A percentile compares a stretch with the other conserved stretches of the same genome.
Evolutionary conservation across 495 filamentous ascomycete genomes (phyloP).

Genomic region (Cercophora sp.): DNA sequence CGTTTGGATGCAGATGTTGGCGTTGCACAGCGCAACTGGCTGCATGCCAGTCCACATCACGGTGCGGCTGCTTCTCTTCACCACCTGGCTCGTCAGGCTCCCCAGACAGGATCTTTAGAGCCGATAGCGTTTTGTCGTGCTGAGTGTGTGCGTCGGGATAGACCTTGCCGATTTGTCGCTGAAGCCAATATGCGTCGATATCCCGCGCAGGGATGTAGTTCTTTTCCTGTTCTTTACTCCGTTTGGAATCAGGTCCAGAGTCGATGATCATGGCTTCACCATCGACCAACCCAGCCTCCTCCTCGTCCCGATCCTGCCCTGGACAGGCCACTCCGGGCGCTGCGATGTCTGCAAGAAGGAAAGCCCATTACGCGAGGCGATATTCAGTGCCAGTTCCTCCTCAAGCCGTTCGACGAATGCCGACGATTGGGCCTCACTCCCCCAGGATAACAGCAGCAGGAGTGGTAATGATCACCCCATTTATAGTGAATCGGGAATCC

Average conservation of each 20-base stretch:
- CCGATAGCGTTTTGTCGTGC: constrained; percentile 79
- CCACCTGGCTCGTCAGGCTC: constrained; percentile 65
- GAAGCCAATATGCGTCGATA: constrained; percentile 97
- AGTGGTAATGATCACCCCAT: too few relatives aligned
- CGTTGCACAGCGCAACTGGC: too few relatives aligned
- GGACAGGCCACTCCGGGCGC: constrained; percentile 80
- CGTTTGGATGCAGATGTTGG: too few relatives aligned
- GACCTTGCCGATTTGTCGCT: constrained; percentile 81
- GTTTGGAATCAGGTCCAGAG: constrained; percentile 44
- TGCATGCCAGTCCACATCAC: too few relatives aligned
- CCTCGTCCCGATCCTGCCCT: constrained; percentile 49
- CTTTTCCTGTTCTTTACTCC: constrained; percentile 47
- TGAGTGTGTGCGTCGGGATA: constrained; percentile 88
- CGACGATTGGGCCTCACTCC: constrained; percentile 79
- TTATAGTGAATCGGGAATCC: too few relatives aligned
- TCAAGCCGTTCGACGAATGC: constrained; percentile 98
- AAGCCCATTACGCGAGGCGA: constrained; percentile 78
- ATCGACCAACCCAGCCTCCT: constrained; percentile 45
- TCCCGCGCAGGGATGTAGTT: constrained; percentile 71
- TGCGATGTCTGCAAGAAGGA: constrained; percentile 76
- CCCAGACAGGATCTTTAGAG: constrained; percentile 74
- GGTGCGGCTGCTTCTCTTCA: constrained; percentile 72
- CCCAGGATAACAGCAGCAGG: too few relatives aligned
- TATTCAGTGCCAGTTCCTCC: constrained; percentile 96
- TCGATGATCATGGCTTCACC: constrained; percentile 81